Evolutionary conservation across 352 stramenopile species (phyloP).

Genomic region (Phytopythium montanum): DNA sequence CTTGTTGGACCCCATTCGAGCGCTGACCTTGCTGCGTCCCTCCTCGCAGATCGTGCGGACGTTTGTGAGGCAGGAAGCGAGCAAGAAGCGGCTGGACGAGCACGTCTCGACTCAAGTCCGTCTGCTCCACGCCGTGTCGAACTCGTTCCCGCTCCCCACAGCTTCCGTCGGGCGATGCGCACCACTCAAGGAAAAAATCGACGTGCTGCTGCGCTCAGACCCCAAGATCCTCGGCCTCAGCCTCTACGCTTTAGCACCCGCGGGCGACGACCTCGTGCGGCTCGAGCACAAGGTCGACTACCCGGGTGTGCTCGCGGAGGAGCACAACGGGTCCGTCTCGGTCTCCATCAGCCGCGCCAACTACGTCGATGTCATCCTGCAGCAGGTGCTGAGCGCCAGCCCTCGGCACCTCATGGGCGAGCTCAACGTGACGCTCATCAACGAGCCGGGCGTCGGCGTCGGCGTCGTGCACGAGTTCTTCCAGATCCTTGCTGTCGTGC

Average conservation of each 20-base stretch:
- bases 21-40: not conserved
- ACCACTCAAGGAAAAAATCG: constrained; percentile 43
- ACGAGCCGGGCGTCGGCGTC: constrained; percentile 60
- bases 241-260: constrained; percentile 50
- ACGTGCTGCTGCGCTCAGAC: constrained; percentile 63
- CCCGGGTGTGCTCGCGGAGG: constrained; percentile 48
- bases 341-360: constrained; percentile 63
- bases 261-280: constrained; percentile 31
- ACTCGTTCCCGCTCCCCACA: constrained; percentile 31
- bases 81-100: constrained; percentile 40
- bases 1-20: too few relatives aligned
- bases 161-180: constrained; percentile 30
- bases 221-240: constrained; percentile 67
- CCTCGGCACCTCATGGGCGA: constrained; percentile 48
- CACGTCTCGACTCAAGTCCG: constrained; percentile 38
- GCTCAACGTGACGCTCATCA: constrained; percentile 59
- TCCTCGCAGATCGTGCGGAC: constrained; percentile 31
- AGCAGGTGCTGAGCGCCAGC: constrained; percentile 57
- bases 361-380: constrained; percentile 67
- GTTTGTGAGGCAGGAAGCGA: constrained; percentile 49
- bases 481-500: constrained; percentile 56
- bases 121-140: constrained; percentile 43
- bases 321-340: constrained; percentile 41
- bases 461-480: constrained; percentile 74
- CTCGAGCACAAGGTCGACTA: constrained; percentile 83